Percentiles rank a stretch among this genome's conserved stretches.
phyloP scores from a whole-genome alignment of 306 rosid species.

The Pachyrhizus erosus region DNA sequence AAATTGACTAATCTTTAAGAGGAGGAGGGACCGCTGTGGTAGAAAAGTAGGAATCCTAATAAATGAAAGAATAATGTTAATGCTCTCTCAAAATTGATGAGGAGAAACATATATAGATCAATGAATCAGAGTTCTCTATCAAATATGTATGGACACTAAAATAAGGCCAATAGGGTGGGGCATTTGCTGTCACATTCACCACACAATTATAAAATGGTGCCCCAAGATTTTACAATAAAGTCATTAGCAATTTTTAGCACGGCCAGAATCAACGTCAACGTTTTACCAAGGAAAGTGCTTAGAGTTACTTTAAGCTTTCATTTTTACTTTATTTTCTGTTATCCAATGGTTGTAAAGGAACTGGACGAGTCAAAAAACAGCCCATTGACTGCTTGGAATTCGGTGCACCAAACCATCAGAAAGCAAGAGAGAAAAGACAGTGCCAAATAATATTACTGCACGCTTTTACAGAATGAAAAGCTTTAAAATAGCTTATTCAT shows the following conservation, averaged over 20 bases:
- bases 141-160: conserved; percentile 44
- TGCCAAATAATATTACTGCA: conserved; percentile 30
- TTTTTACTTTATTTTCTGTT: conserved; percentile 48
- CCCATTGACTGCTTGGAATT: conserved; percentile 62
- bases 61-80: conserved; percentile 52
- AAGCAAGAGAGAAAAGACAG: conserved; percentile 42
- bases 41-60: conserved; percentile 44
- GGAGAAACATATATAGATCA: conserved; percentile 33
- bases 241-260: conserved; percentile 22
- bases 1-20: conserved; percentile 26
- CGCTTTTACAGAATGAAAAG: conserved; percentile 47
- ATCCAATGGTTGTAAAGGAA: conserved; percentile 51
- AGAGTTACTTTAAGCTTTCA: conserved; percentile 31
- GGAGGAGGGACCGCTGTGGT: conserved; percentile 38
- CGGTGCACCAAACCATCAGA: conserved; percentile 59
- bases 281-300: conserved; percentile 35
- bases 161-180: conserved; percentile 43
- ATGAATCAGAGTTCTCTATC: conserved; percentile 40
- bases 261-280: conserved; percentile 54
- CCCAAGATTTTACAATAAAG: conserved; percentile 31
- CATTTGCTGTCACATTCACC: conserved; percentile 44
- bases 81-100: conserved; percentile 30
- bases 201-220: conserved; percentile 32
- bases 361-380: conserved; percentile 52
- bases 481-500: conserved; percentile 20